Evolutionary conservation across 176 grass and related monocot genomes (phyloP).

Genomic region (Lolium multiflorum): DNA sequence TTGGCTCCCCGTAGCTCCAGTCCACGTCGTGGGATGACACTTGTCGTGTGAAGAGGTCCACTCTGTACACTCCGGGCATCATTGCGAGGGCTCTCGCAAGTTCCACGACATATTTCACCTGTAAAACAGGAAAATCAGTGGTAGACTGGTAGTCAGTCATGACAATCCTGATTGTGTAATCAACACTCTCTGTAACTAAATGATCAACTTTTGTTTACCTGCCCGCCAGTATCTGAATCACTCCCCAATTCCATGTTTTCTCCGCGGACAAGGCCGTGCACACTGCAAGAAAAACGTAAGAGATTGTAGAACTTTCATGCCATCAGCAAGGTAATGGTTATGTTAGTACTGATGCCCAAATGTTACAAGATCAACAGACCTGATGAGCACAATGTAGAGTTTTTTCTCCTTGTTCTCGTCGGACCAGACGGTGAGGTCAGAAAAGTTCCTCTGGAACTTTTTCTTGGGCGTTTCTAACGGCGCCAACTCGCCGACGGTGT

Average conservation of each 20-base stretch:
- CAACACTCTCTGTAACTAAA: neutral
- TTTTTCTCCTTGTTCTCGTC: conserved; percentile 91
- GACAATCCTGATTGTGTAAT: neutral
- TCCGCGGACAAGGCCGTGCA: conserved; percentile 90
- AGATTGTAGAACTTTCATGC: neutral
- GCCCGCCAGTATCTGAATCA: conserved; percentile 94
- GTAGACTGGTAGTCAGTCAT: neutral
- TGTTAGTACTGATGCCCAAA: neutral
- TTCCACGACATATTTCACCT: conserved; percentile 98
- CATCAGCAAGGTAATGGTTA: neutral
- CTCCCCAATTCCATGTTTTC: conserved; percentile 99
- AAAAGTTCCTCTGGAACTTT: conserved; percentile 80
- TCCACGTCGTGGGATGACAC: conserved; percentile 91
- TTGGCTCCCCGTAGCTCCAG: conserved; percentile 97
- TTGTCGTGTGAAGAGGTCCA: conserved; percentile 95
- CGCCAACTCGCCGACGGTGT: conserved; percentile 62
- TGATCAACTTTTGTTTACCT: conserved; percentile 59
- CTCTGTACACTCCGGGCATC: conserved; percentile 96
- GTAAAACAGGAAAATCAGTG: neutral
- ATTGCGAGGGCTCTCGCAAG: conserved; percentile 84
- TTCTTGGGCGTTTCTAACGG: conserved; percentile 60
- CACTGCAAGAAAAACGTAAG: conserved; percentile 46
- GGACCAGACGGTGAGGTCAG: conserved; percentile 73
- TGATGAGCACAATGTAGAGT: conserved; percentile 95
- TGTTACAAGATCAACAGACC: conserved; percentile 31